Evolutionary conservation across 2,329 filamentous ascomycete species (phyloP), one percentile per base, ranked within the genome.

Genomic region (Shiraia sp.): DNA sequence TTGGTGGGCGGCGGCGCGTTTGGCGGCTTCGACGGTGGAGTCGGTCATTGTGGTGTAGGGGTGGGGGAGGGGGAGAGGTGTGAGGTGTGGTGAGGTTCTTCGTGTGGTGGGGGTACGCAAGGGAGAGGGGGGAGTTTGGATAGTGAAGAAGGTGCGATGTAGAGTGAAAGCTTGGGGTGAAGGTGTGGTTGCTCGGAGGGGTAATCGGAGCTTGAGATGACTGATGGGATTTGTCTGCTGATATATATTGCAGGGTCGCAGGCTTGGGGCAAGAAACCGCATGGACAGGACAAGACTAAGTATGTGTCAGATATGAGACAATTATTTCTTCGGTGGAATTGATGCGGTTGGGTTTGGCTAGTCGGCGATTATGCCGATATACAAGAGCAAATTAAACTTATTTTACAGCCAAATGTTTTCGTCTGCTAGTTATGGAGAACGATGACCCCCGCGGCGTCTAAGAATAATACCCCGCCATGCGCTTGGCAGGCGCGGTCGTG

Each of bases 1-100:
- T 56, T 81, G 82, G 69, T 79, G 83, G 50, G 87, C 88, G 37
- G 88, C 88, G 29, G 81, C 79, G 59, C 83, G 81, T 72, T 93
- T 93, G 48, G 88, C 87, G 25, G 78, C 74, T 70, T 92, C 87
- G 53, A 91, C 69, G 16, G 36, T 52, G 28, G 52, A 46, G 51
- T 68, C 64, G 26, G 64, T 51, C 66, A 69, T 69, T 16, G 17
- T 47, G 37, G 41, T 36, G n/a, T 32, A 44, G 13, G 30, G 32
- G 27, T 40, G 32, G 10, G 22, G 12, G 24, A 39, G 47, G 25
- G 16, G n/a, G n/a, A n/a, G n/a, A n/a, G n/a, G n/a, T 5, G 6
- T 36, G 12, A 6, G 56, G 47, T 16, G 45, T 40, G n/a, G 45
- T 38, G 40, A 49, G 38, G 34, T 13, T 28, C 15, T 27, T 49